Percentiles rank a stretch among this genome's conserved stretches.
phyloP scores from a whole-genome alignment of 1,284 basidiomycete species.

The Erythrobasidium hasegawianum region DNA sequence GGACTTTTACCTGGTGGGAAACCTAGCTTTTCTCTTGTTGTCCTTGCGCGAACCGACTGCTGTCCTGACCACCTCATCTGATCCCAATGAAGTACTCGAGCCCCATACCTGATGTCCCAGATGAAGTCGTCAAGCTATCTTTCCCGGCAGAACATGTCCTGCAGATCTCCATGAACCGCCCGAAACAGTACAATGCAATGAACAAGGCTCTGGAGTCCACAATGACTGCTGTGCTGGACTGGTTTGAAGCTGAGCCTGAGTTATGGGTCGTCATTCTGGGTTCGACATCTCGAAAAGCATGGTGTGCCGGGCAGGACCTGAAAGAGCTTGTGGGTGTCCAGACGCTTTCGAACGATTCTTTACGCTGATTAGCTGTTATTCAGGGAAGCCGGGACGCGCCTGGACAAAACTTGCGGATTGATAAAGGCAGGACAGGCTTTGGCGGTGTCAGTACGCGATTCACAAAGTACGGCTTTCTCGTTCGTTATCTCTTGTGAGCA shows the following conservation, averaged over 20 bases:
- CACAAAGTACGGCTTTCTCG: constrained; percentile 52
- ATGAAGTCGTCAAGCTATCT: constrained; percentile 56
- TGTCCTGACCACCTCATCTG: too few relatives aligned
- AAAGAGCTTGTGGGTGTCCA: constrained; percentile 60
- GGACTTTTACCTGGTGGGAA: too few relatives aligned
- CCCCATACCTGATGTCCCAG: constrained; percentile 16
- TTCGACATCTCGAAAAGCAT: constrained; percentile 69
- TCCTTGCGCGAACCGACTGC: too few relatives aligned
- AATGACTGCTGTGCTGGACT: constrained; percentile 60
- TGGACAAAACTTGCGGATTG: constrained; percentile 2
- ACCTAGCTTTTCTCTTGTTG: too few relatives aligned
- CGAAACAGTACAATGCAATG: constrained; percentile 68
- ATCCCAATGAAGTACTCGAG: neutral
- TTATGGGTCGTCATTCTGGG: constrained; percentile 69
- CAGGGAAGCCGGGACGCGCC: neutral
- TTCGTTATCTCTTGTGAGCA: neutral
- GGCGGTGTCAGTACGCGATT: constrained; percentile 53
- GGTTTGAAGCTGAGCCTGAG: constrained; percentile 69
- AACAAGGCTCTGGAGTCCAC: constrained; percentile 56
- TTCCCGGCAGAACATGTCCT: constrained; percentile 66
- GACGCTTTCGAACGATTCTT: neutral
- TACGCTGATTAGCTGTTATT: neutral
- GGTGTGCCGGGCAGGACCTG: constrained; percentile 77
- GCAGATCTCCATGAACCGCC: constrained; percentile 69
- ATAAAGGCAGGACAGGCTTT: constrained; percentile 28